Base-by-base conservation (phyloP, 2,329 filamentous ascomycete species). In the Aspergillus udagawae region DNA sequence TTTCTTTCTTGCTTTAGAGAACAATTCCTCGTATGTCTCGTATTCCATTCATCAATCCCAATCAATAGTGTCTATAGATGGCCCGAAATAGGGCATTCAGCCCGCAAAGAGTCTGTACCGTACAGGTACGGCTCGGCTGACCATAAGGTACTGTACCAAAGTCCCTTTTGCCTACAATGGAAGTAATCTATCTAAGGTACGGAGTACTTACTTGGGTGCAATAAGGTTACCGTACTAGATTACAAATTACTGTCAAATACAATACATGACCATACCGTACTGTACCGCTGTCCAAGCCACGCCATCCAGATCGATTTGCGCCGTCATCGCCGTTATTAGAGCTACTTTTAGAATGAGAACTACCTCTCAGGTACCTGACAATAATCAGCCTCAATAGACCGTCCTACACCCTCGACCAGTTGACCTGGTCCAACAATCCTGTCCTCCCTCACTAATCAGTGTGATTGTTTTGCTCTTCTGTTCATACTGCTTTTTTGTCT, bases 1-100 rank as follows among this genome's bases (percentile, higher is more conserved):
- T 6, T 7, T 23, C 21, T 14, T 27, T 6, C 20, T 17, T 14
- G 41, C 17, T 20, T 20, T 9, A 12, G n/a, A 23, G 21, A 44
- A 21, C 41, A 20, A 20, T 44, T 20, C n/a, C 10, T 21, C 41
- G 10, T 44, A 21, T 44, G 6, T 12, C 41, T 44, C 20, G 3
- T 27, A 14, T 47, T 47, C 20, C 44, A 23, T 25, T 23, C 44
- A 27, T 47, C 21, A 14, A 27, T 14, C 44, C 25, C 44, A 27
- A 47, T 47, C 10, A 27, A 21, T 23, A 47, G 21, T 47, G 5
- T 56, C 54, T 62, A 64, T 62, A 63, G 60, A 63, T 32, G 17
- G 32, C 49, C 54, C 14, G 28, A 56, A 63, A 55, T n/a, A 27
- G 57, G 61, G 20, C 57, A 60, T 41, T 25, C 35, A 25, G 47